Evolutionary conservation across 2,329 filamentous ascomycete genomes (phyloP).

Genomic region (Seiridium unicorne): DNA sequence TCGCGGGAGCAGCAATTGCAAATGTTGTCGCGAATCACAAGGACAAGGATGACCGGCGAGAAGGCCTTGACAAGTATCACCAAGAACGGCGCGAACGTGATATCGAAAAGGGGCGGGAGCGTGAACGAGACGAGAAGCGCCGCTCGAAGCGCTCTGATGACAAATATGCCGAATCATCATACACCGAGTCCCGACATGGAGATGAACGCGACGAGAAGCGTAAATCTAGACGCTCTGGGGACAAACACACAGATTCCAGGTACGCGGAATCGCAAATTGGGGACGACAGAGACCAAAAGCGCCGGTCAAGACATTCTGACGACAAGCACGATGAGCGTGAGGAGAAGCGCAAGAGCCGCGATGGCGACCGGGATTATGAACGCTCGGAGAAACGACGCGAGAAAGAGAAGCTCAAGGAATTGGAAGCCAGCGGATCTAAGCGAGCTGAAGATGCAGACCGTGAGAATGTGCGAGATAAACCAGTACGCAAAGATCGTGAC

Average conservation of each 20-base stretch:
- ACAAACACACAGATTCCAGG: constrained; percentile 16
- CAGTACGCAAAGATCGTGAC: constrained; percentile 22
- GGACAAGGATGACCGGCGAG: constrained; percentile 22
- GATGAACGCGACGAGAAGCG: constrained; percentile 22
- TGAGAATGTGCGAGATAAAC: constrained; percentile 18
- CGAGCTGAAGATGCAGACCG: constrained; percentile 15
- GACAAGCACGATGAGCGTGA: constrained; percentile 18
- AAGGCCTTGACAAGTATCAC: constrained; percentile 1
- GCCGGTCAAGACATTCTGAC: constrained; percentile 20
- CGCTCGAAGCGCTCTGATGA: constrained; percentile 13
- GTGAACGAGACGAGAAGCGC: constrained; percentile 20
- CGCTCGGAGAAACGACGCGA: constrained; percentile 20
- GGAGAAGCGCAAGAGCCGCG: constrained; percentile 21
- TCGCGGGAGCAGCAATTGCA: constrained; percentile 48
- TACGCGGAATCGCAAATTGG: constrained; percentile 13
- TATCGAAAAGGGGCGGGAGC: constrained; percentile 21
- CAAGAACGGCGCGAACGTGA: constrained; percentile 27
- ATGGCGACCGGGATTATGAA: constrained; percentile 24
- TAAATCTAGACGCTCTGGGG: constrained; percentile 19
- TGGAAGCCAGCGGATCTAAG: constrained; percentile 16
- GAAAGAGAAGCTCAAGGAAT: constrained; percentile 16
- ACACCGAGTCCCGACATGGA: background rate
- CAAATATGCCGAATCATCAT: constrained; percentile 6
- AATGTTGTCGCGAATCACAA: constrained; percentile 39
- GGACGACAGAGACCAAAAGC: constrained; percentile 27